These are phyloP conservation scores for Bretziella fagacearum DNA, from an alignment of 2,329 filamentous ascomycete species.

Conservation along the genomic window DNA sequence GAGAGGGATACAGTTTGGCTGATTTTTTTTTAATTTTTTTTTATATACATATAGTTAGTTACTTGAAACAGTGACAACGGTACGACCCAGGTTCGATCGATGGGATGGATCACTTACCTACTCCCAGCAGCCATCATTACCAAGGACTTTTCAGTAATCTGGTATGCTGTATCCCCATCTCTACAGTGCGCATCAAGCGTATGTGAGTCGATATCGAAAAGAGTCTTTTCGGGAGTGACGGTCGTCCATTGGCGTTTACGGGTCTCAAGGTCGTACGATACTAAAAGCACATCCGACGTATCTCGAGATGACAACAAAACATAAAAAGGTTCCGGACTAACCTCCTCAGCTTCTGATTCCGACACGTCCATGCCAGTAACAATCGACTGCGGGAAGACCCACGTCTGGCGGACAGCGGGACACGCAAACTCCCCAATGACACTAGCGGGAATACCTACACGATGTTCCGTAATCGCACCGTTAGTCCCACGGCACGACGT, in stretches of 20 bases:
- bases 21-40: too few relatives aligned
- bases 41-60: too few relatives aligned
- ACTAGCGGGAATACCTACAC: constrained; percentile 51
- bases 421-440: constrained; percentile 42
- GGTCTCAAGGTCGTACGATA: constrained; percentile 22
- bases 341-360: not conserved
- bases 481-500: constrained; percentile 46
- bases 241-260: constrained; percentile 26
- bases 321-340: constrained; percentile 16
- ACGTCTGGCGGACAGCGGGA: constrained; percentile 33
- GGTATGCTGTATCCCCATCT: constrained; percentile 27
- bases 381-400: constrained; percentile 29
- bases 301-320: constrained; percentile 34
- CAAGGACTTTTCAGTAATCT: constrained; percentile 35
- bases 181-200: constrained; percentile 32
- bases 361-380: constrained; percentile 14
- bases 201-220: constrained; percentile 21
- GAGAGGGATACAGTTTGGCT: too few relatives aligned
- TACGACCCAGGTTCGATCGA: too few relatives aligned
- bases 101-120: constrained; percentile 22
- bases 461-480: constrained; percentile 50
- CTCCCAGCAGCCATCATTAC: constrained; percentile 24
- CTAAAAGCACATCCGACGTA: constrained; percentile 29
- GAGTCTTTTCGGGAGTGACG: constrained; percentile 25
- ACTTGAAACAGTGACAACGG: too few relatives aligned